Evolutionary conservation across 306 rosid species (phyloP), one percentile per base, ranked within the genome.

Genomic region (Argentina anserina): DNA sequence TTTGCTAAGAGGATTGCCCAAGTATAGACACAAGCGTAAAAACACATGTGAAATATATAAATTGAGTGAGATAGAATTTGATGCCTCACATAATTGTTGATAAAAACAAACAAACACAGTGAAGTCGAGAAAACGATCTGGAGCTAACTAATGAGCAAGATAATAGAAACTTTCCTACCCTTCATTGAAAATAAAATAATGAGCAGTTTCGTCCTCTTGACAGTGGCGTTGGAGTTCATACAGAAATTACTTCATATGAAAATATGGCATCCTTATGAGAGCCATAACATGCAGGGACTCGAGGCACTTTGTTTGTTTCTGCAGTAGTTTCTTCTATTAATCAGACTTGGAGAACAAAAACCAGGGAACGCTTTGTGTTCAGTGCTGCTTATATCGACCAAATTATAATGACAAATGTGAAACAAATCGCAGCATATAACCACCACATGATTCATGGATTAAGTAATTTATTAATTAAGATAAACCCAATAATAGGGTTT

Each of bases 341-440:
- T 46, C 52, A 15, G 17, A 21, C 52, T 46, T 0, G 17, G 3
- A n/a, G 34, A 33, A 18, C 75, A 53, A 55, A 55, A 10, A 9
- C 36, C 2, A 53, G 18, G 39, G 37, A 52, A 34, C 37, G 21
- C 52, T 56, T 18, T 55, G 75, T 40, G 52, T 20, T 26, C 28
- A 26, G 75, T 55, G 49, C 23, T 55, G 66, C 37, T 55, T 55
- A 53, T 0, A 41, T 1, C 23, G 29, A 13, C 10, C 6, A 20
- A n/a, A 46, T 49, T 0, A 18, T 23, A 40, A 71, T 23, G 53
- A 58, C 41, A 56, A 55, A 50, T 50, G 46, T 69, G 9, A 59
- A 45, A 29, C 25, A 45, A 31, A 8, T 53, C 26, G 37, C 74
- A 36, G 74, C 65, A 70, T 70, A 36, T 23, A 70, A 70, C 49